Percentiles rank a stretch among this genome's conserved stretches.
These are phyloP conservation scores for Lepidium didymum DNA, from an alignment of 345 rosid genomes.

Conservation along the genomic window DNA sequence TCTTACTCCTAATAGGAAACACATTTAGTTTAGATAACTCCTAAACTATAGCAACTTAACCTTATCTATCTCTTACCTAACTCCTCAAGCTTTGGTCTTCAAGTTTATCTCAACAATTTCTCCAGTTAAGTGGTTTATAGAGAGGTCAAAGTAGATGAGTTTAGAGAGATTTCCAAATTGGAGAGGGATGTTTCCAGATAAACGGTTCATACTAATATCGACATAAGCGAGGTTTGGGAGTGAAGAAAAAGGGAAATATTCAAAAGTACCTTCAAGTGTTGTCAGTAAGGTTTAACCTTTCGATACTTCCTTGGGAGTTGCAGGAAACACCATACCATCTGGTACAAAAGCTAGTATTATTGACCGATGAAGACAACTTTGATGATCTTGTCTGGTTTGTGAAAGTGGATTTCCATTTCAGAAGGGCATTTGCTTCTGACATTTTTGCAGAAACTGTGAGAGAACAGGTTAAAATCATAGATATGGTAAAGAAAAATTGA, in stretches of 20 bases:
- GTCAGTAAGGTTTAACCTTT: slow-evolving; percentile 17
- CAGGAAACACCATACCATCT: slow-evolving; percentile 35
- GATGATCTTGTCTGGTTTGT: slow-evolving; percentile 13
- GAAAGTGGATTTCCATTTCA: slow-evolving; percentile 20
- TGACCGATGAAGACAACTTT: slow-evolving; percentile 1
- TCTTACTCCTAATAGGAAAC: too few relatives aligned
- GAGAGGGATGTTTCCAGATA: slow-evolving; percentile 29
- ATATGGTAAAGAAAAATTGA: not conserved
- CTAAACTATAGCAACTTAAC: too few relatives aligned
- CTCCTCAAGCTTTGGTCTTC: too few relatives aligned
- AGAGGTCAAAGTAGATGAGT: slow-evolving; percentile 28
- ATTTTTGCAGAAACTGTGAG: not conserved
- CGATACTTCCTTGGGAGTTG: slow-evolving; percentile 8
- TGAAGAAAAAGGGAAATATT: slow-evolving; percentile 3
- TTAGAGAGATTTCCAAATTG: slow-evolving; percentile 21
- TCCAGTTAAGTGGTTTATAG: slow-evolving; percentile 23
- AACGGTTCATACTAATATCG: slow-evolving; percentile 17
- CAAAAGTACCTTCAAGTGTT: slow-evolving; percentile 20
- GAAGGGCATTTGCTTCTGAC: slow-evolving; percentile 18
- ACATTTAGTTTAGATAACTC: too few relatives aligned
- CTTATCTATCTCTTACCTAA: too few relatives aligned
- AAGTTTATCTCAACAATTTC: too few relatives aligned
- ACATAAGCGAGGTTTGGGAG: slow-evolving; percentile 19
- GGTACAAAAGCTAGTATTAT: slow-evolving; percentile 4
- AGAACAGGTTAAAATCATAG: not conserved